phyloP scores from a whole-genome alignment of 2,329 filamentous ascomycete genomes.

The Exophiala viscosa region DNA sequence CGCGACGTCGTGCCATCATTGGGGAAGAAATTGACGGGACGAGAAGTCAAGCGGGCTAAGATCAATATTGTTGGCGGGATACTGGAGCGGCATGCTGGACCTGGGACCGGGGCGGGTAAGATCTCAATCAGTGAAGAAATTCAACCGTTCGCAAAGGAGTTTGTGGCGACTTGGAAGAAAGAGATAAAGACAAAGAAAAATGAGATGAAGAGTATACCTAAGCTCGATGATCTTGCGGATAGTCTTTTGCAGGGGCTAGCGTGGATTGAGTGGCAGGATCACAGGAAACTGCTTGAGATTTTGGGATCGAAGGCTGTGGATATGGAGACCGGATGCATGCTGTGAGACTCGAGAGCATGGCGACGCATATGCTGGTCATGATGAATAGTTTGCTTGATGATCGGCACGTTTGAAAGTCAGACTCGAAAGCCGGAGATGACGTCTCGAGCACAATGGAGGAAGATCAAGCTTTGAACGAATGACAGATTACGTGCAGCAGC shows the following conservation, averaged over 20 bases:
- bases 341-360: not conserved
- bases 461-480: too few species aligned
- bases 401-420: not conserved
- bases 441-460: too few species aligned
- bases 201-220: conserved; percentile 36
- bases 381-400: not conserved
- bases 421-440: too few species aligned
- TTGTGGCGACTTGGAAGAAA: conserved; percentile 16
- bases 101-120: conserved; percentile 1
- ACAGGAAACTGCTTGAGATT: conserved; percentile 11
- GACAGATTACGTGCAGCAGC: too few species aligned
- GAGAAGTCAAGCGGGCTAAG: conserved; percentile 51
- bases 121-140: not conserved
- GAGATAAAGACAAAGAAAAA: not conserved
- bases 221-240: conserved; percentile 79
- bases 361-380: not conserved
- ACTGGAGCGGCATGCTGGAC: not conserved
- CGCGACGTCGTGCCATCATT: conserved; percentile 16
- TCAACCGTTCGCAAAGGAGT: conserved; percentile 5
- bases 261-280: conserved; percentile 68
- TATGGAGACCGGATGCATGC: conserved; percentile 5
- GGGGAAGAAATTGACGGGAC: conserved; percentile 23
- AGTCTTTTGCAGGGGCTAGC: conserved; percentile 72
- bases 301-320: conserved; percentile 18
- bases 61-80: conserved; percentile 44